phyloP scores from a whole-genome alignment of 305 asterid genomes.

The Fraxinus platypoda region DNA sequence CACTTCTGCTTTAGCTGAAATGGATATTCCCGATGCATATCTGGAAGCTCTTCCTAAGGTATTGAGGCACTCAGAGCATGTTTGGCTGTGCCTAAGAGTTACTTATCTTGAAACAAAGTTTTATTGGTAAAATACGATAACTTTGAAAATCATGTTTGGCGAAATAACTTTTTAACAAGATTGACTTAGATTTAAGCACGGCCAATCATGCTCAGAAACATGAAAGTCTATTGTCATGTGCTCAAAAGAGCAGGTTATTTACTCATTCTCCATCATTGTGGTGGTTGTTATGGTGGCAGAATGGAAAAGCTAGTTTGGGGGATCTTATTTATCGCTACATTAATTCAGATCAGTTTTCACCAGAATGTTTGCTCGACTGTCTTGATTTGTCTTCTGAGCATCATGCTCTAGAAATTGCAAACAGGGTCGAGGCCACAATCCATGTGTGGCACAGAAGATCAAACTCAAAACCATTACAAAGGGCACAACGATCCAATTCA shows the following conservation, averaged over 20 bases:
- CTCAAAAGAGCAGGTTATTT: background rate
- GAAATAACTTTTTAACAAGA: background rate
- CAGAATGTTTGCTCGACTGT: constrained; percentile 73
- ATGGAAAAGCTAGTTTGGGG: constrained; percentile 64
- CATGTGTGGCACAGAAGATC: constrained; percentile 53
- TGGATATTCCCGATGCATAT: constrained; percentile 68
- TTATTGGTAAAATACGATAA: background rate
- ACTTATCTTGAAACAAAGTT: background rate
- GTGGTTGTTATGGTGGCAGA: constrained; percentile 38
- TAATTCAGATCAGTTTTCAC: constrained; percentile 62
- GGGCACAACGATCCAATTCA: constrained; percentile 47
- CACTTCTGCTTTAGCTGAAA: constrained; percentile 62
- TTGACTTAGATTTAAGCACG: background rate
- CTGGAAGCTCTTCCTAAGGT: constrained; percentile 80
- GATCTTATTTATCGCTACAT: constrained; percentile 63
- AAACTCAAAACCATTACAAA: constrained; percentile 39
- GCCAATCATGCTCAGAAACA: background rate
- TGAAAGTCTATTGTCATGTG: background rate
- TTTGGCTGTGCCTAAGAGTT: background rate
- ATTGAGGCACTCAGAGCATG: background rate
- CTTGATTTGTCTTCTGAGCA: constrained; percentile 73
- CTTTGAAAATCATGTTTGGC: background rate
- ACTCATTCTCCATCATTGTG: background rate
- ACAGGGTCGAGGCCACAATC: constrained; percentile 67
- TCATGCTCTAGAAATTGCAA: constrained; percentile 72